Percentiles rank a stretch among this genome's conserved stretches.
phyloP scores from a whole-genome alignment of 1,139 yeast genomes.

The Geotrichum reessii region DNA sequence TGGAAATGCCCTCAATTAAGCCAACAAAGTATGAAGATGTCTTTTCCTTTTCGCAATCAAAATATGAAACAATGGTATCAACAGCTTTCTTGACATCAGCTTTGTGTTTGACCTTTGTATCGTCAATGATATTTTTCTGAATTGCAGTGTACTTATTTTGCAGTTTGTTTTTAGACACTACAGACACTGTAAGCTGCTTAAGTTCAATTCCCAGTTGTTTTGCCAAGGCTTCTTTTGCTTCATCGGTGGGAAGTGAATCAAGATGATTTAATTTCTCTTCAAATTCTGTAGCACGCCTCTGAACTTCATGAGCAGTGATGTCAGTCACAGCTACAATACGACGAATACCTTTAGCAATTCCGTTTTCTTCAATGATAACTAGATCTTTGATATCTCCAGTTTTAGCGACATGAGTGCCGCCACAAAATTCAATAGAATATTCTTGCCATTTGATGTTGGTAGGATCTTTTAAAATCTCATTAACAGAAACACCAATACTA shows the following conservation, averaged over 20 bases:
- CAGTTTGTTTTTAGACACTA: constrained; percentile 71
- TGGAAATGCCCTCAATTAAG: constrained; percentile 54
- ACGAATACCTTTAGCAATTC: constrained; percentile 97
- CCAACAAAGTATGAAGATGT: constrained; percentile 54
- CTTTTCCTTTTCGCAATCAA: constrained; percentile 40
- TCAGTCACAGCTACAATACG: constrained; percentile 98
- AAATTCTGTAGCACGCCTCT: constrained; percentile 71
- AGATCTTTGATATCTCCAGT: constrained; percentile 92
- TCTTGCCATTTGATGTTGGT: constrained; percentile 64
- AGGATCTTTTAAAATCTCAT: constrained; percentile 70
- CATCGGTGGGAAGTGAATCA: constrained; percentile 52
- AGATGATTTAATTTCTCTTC: constrained; percentile 54
- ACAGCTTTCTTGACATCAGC: constrained; percentile 77
- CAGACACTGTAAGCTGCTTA: constrained; percentile 80
- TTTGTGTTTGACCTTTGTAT: constrained; percentile 79
- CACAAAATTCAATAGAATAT: constrained; percentile 90
- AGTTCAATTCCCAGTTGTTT: constrained; percentile 81
- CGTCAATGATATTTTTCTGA: constrained; percentile 84
- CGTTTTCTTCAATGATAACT: constrained; percentile 86
- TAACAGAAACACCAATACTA: constrained; percentile 87
- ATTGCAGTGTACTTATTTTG: constrained; percentile 68
- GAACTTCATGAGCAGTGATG: constrained; percentile 81
- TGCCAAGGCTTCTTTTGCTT: constrained; percentile 68
- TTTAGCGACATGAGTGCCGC: constrained; percentile 94
- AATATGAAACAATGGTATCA: constrained; percentile 72